Conservation (phyloP, 1,284 basidiomycete species). For the Entoloma clypeatum region DNA sequence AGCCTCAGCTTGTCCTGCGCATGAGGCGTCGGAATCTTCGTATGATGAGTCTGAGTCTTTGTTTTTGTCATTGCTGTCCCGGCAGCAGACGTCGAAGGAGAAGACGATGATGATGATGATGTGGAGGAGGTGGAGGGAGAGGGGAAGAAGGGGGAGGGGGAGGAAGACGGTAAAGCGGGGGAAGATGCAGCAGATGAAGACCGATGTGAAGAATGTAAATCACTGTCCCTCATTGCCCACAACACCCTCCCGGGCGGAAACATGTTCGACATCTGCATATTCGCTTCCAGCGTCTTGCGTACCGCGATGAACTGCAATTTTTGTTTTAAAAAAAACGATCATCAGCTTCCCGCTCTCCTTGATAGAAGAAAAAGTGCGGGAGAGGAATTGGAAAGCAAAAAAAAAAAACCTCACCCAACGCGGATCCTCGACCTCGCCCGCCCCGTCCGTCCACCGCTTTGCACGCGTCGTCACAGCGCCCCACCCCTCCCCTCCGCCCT, state of each 20-base stretch:
- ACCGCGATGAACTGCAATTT: slow-evolving; percentile 64
- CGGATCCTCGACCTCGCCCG: slow-evolving; percentile 50
- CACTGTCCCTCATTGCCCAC: slow-evolving; percentile 71
- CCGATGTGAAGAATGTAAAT: slow-evolving; percentile 55
- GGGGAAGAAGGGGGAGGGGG: too few relatives aligned
- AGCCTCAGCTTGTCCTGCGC: slow-evolving; percentile 48
- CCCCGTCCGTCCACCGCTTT: slow-evolving; percentile 53
- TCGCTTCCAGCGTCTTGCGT: slow-evolving; percentile 80
- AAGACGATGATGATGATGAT: too few relatives aligned
- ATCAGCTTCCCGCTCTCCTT: neutral
- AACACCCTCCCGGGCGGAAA: slow-evolving; percentile 78
- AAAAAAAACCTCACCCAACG: slow-evolving; percentile 50
- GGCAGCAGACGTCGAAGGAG: too few relatives aligned
- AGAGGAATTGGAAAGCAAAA: neutral
- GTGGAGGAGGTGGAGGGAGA: too few relatives aligned
- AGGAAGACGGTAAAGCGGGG: too few relatives aligned
- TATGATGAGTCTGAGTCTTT: too few relatives aligned
- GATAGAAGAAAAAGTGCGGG: slow-evolving; percentile 4
- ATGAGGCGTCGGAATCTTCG: too few relatives aligned
- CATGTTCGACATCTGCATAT: slow-evolving; percentile 73
- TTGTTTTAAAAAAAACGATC: slow-evolving; percentile 7
- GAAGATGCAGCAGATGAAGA: too few relatives aligned
- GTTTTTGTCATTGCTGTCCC: too few relatives aligned
- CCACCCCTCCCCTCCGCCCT: slow-evolving; percentile 44
- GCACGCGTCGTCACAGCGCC: slow-evolving; percentile 58